Evolutionary conservation across 306 rosid species (phyloP), one percentile per base, ranked within the genome.

Genomic region (Ormosia emarginata): DNA sequence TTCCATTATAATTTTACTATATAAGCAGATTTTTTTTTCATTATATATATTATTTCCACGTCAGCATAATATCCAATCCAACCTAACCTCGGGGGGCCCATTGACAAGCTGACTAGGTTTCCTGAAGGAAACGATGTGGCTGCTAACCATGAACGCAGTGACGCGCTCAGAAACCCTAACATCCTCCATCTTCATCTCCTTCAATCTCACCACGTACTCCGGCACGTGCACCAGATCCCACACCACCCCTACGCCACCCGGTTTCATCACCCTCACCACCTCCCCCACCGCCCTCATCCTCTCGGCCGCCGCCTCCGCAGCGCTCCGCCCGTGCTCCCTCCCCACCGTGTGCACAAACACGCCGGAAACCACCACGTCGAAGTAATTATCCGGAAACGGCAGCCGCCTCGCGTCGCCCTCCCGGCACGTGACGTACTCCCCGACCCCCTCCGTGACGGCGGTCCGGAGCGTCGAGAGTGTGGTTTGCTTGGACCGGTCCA

Each of bases 151-250:
- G 88, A 91, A 96, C 30, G 99, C 99, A 8, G 99, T 92, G 3
- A 93, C 97, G 14, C 91, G 89, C 85, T 96, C 97, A 0, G 98
- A 93, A 41, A 96, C 97, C 17, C 94, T 75, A 2, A 93, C 90
- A 67, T 96, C 97, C 61, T 96, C 99, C 99, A 96, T 96, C 84
- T 91, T 93, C 78, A 96, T 39, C 75, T 96, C 99, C 76, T 96
- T 96, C 47, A 96, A 80, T 71, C 98, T 53, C 43, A 90, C 69
- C 83, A 90, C 97, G 81, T 96, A 96, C 77, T 96, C 99, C 24
- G 97, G 99, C 83, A 91, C 99, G 88, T 96, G 99, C 81, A 90
- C 68, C 1, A 96, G 79, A 80, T 96, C 99, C 99, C 99, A 96
- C 92, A 96, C 99, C 0, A 96, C 99, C 6, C 85, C 97, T 2